phyloP scores from a whole-genome alignment of 108 stramenopile species.

The Fragilariopsis cylindrus region DNA sequence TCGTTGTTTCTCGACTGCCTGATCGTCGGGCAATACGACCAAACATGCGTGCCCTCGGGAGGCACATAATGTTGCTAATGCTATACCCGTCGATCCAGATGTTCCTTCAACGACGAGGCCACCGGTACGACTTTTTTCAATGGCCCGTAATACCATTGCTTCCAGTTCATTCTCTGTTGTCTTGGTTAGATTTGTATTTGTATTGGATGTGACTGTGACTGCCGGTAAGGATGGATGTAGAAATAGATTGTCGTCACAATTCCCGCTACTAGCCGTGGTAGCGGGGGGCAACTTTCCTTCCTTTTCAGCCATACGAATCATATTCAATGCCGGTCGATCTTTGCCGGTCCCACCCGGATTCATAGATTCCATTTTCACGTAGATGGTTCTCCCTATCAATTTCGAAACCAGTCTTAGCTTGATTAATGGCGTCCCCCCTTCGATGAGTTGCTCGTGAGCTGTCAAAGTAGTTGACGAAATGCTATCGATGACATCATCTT shows the following conservation, averaged over 20 bases:
- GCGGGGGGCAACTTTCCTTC: slow-evolving; percentile 58
- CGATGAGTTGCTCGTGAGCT: slow-evolving; percentile 51
- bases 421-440: slow-evolving; percentile 45
- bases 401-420: slow-evolving; percentile 29
- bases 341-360: slow-evolving; percentile 95
- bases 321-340: slow-evolving; percentile 85
- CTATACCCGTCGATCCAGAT: slow-evolving; percentile 95
- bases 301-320: slow-evolving; percentile 81
- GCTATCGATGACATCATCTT: not conserved
- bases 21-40: slow-evolving; percentile 96
- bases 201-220: not conserved
- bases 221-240: slow-evolving; percentile 21
- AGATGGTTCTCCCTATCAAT: slow-evolving; percentile 53
- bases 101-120: slow-evolving; percentile 95
- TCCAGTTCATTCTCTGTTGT: slow-evolving; percentile 16
- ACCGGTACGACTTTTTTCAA: slow-evolving; percentile 57
- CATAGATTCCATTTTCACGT: slow-evolving; percentile 78
- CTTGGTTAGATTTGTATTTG: slow-evolving; percentile 21
- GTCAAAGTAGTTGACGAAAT: slow-evolving; percentile 3
- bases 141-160: slow-evolving; percentile 34
- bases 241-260: slow-evolving; percentile 12
- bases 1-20: slow-evolving; percentile 81
- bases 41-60: slow-evolving; percentile 85
- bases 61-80: slow-evolving; percentile 81
- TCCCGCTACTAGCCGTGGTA: not conserved